Evolutionary conservation across 2,329 filamentous ascomycete genomes (phyloP).

Genomic region (Xylariaceae sp.): DNA sequence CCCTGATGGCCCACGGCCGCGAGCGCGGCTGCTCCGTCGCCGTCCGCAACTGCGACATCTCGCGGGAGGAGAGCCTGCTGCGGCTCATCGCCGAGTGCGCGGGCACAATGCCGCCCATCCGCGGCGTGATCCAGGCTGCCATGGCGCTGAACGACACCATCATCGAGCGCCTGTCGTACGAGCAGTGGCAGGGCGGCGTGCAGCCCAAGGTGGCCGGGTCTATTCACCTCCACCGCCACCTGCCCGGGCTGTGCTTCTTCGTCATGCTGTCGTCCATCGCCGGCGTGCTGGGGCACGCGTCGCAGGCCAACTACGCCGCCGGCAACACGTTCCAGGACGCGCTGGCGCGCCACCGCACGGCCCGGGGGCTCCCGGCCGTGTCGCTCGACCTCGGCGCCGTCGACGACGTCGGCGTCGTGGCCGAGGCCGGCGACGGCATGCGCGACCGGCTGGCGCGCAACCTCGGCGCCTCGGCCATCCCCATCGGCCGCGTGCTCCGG

Average conservation of each 20-base stretch:
- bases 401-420: conserved; percentile 4
- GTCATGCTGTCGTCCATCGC: conserved; percentile 30
- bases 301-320: conserved; percentile 31
- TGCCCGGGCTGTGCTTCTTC: conserved; percentile 27
- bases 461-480: background rate
- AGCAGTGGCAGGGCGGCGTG: conserved; percentile 1
- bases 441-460: background rate
- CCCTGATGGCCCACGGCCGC: background rate
- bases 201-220: conserved; percentile 5
- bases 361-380: conserved; percentile 2
- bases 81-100: background rate
- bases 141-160: conserved; percentile 2
- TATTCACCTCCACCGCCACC: conserved; percentile 13
- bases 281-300: conserved; percentile 25
- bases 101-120: conserved; percentile 1
- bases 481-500: conserved; percentile 1
- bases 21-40: background rate
- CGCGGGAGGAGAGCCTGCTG: background rate
- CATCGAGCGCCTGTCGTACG: background rate
- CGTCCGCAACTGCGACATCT: conserved; percentile 1
- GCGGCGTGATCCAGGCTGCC: conserved; percentile 9
- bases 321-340: conserved; percentile 27
- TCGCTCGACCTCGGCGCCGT: conserved; percentile 5
- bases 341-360: conserved; percentile 10
- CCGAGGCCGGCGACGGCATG: conserved; percentile 3